Evolutionary conservation across 805 yeast genomes (phyloP).

Genomic region (Starmerella kuoi): DNA sequence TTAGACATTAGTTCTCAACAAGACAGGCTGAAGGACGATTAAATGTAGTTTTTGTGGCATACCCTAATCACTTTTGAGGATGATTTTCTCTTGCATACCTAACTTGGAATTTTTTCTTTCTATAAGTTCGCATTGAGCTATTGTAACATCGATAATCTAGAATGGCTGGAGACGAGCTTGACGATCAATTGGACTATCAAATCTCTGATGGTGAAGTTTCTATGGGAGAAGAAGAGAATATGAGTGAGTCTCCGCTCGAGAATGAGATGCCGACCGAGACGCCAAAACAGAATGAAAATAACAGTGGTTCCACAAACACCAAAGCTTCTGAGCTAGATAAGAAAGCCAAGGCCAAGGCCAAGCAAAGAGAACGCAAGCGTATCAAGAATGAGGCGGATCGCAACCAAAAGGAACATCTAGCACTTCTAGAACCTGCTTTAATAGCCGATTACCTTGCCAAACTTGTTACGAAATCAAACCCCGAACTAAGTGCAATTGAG

Average conservation of each 20-base stretch:
- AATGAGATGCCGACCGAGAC: not conserved
- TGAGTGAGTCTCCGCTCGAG: constrained; percentile 10
- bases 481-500: constrained; percentile 50
- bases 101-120: not conserved
- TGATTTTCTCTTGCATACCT: not conserved
- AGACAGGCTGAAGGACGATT: not conserved
- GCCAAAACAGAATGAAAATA: not conserved
- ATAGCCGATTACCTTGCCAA: constrained; percentile 48
- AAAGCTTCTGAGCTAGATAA: constrained; percentile 17
- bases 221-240: too few relatives aligned
- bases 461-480: constrained; percentile 43
- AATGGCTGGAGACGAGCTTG: constrained; percentile 52
- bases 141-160: too few relatives aligned
- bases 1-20: not conserved
- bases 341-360: constrained; percentile 18
- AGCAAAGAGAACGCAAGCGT: constrained; percentile 17
- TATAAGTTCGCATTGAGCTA: too few relatives aligned
- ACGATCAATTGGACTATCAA: constrained; percentile 61
- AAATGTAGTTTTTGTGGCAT: not conserved
- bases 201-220: constrained; percentile 28
- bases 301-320: not conserved
- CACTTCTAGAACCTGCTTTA: constrained; percentile 43
- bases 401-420: constrained; percentile 43
- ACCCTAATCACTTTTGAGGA: not conserved
- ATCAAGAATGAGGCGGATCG: constrained; percentile 23